A percentile compares a stretch with the other conserved stretches of the same genome.
These are phyloP conservation scores for Sporothrix schenckii DNA, from an alignment of 2,329 filamentous ascomycete genomes.

Conservation along the genomic window DNA sequence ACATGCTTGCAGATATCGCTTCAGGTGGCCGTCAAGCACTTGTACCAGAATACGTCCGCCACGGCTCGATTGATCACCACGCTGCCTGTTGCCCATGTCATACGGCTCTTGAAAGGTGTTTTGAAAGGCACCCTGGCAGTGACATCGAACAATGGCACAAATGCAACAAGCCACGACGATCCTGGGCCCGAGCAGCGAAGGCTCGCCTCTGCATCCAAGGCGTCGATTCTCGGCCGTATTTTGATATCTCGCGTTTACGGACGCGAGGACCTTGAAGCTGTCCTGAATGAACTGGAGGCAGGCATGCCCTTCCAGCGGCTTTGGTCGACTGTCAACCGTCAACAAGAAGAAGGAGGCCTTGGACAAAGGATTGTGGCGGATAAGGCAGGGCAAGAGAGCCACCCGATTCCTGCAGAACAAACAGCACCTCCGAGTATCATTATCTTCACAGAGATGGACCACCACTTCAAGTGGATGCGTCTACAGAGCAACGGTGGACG, in stretches of 20 bases:
- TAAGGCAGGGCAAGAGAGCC: neutral
- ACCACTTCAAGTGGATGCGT: slow-evolving; percentile 36
- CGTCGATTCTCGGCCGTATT: slow-evolving; percentile 51
- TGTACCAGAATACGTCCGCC: slow-evolving; percentile 41
- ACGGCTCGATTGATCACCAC: slow-evolving; percentile 54
- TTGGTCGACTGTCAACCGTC: slow-evolving; percentile 25
- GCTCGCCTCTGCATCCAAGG: neutral
- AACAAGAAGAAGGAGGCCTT: neutral
- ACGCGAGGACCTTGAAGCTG: slow-evolving; percentile 60
- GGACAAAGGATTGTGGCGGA: neutral
- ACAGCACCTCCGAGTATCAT: slow-evolving; percentile 12
- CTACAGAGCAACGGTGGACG: slow-evolving; percentile 33
- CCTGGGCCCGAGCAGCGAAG: neutral
- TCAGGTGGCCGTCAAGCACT: slow-evolving; percentile 50
- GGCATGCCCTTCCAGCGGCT: slow-evolving; percentile 32
- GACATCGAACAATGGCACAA: slow-evolving; percentile 19
- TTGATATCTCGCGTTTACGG: slow-evolving; percentile 62
- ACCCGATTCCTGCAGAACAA: neutral
- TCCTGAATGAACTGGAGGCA: slow-evolving; percentile 50
- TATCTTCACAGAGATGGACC: slow-evolving; percentile 36
- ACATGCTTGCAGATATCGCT: slow-evolving; percentile 48
- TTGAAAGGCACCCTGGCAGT: slow-evolving; percentile 40
- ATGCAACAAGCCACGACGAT: slow-evolving; percentile 27
- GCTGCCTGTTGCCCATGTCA: slow-evolving; percentile 47
- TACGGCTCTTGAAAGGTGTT: slow-evolving; percentile 49